Base-by-base conservation (phyloP, 495 filamentous ascomycete genomes). In the Daldinia caldariorum region DNA sequence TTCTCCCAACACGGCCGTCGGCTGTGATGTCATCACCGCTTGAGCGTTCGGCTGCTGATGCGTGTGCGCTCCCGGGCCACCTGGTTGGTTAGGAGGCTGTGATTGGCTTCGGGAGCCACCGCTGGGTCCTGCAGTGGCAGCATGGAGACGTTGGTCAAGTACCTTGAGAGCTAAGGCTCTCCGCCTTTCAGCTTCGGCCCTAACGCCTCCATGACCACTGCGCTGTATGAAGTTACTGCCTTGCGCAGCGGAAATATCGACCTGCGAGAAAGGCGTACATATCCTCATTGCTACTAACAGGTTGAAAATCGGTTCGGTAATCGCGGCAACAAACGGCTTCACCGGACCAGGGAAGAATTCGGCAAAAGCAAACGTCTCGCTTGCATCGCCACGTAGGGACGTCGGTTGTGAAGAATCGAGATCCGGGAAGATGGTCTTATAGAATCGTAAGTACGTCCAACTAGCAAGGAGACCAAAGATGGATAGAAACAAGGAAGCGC, bases 391-490 rank as follows among this genome's bases (percentile, higher is more conserved):
- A 69, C 89, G 85, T 60, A 92, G 83, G 9, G 82, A 80, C 41
- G 80, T 75, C 35, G 89, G 83, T 74, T 94, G 92, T n/a, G 85
- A 84, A 26, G 82, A 80, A 77, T 87, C 83, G 66, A 87, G 83
- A 74, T 89, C 83, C 67, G 90, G 83, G 77, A 89, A 87, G 41
- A 86, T 82, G 60, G 81, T 83, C 77, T 94, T 95, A 82, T 92
- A 97, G 85, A 98, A 99, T 41, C 95, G 92, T 6, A 99, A 89
- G 78, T 98, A 99, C 41, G 89, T 94, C 96, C 96, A 99, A 79
- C 91, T 92, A 10, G 90, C 88, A 61, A 97, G 77, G 78, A 98
- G 91, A 61, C 92, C 95, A 66, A 90, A 86, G 85, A 91, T 86
- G 47, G 93, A 86, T 56, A 97, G 86, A 57, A 96, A 81, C 45